Evolutionary conservation across 768 basidiomycete species (phyloP), one percentile per base, ranked within the genome.

Genomic region (Krasilnikovozyma curviuscula): DNA sequence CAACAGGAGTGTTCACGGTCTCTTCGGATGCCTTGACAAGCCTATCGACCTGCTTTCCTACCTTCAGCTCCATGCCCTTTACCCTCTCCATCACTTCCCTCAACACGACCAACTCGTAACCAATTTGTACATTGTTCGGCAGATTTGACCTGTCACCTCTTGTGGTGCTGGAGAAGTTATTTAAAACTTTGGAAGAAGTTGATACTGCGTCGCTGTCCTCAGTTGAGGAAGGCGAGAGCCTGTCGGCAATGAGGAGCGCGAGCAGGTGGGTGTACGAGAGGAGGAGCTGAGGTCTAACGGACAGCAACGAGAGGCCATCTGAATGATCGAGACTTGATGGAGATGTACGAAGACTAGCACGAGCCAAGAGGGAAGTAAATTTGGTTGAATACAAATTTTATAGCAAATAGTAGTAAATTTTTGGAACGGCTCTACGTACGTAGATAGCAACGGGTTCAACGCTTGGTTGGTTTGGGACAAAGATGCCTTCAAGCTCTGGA

Each of bases 1-100:
- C 53, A 3, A 63, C 52, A 29, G 53, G 49, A 30, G 44, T 42
- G 49, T 62, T 55, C 2, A 50, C 57, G 34, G 64, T 78, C 55
- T 81, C 40, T n/a, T 53, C 75, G 1, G 84, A 79, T 5, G 82
- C 65, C 51, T 75, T 73, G 24, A 89, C 74, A 16, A 98, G 74
- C 62, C 97, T 95, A 56, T 95, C 86, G 57, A 98, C 84, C 62
- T 97, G 93, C 63, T 98, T 95, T 40, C 73, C 76, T 73, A 98
- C 81, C 59, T 82, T 78, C 45, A 71, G 70, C 64, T 97, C 89
- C 21, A 98, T 71, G 0, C 75, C 71, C 50, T 79, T 79, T 40
- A 81, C 71, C 67, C 93, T 95, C 61, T 98, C 93, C 38, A 97
- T 72, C 8, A 84, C 75, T 37, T 88, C 68, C 12, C 86, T 75